Conservation (phyloP, 2,329 filamentous ascomycete genomes). For the Cytospora schulzeri region DNA sequence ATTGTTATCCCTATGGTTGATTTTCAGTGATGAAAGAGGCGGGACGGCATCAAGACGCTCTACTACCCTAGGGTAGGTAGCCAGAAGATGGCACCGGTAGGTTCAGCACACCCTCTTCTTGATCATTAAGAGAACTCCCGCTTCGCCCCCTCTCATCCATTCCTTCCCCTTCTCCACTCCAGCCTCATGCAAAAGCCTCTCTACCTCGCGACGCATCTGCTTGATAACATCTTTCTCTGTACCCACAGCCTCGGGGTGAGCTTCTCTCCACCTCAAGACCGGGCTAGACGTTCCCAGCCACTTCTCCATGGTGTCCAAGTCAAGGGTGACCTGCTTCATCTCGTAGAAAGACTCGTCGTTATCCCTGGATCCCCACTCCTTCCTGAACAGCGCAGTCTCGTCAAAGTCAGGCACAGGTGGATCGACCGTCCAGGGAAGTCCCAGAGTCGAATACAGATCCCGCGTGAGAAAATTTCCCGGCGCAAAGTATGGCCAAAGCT, state of each 20-base stretch:
- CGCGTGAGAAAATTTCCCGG: conserved; percentile 46
- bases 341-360: conserved; percentile 35
- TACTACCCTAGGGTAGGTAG: too few species aligned
- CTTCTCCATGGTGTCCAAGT: conserved; percentile 41
- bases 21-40: too few species aligned
- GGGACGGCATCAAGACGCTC: too few species aligned
- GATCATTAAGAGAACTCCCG: conserved; percentile 36
- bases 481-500: conserved; percentile 43
- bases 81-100: too few species aligned
- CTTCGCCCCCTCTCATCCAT: conserved; percentile 31
- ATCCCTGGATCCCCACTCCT: conserved; percentile 42
- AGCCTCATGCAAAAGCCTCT: conserved; percentile 35
- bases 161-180: conserved; percentile 41
- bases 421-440: conserved; percentile 52
- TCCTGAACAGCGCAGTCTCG: conserved; percentile 40
- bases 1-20: too few species aligned
- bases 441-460: conserved; percentile 45
- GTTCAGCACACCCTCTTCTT: conserved; percentile 33
- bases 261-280: conserved; percentile 48
- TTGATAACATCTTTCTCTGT: conserved; percentile 45
- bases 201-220: conserved; percentile 34
- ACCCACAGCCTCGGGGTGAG: conserved; percentile 42
- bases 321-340: conserved; percentile 27
- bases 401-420: conserved; percentile 42
- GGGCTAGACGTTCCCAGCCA: conserved; percentile 43